phyloP scores from a whole-genome alignment of 2,329 filamentous ascomycete genomes.

The Penicillium sp. region DNA sequence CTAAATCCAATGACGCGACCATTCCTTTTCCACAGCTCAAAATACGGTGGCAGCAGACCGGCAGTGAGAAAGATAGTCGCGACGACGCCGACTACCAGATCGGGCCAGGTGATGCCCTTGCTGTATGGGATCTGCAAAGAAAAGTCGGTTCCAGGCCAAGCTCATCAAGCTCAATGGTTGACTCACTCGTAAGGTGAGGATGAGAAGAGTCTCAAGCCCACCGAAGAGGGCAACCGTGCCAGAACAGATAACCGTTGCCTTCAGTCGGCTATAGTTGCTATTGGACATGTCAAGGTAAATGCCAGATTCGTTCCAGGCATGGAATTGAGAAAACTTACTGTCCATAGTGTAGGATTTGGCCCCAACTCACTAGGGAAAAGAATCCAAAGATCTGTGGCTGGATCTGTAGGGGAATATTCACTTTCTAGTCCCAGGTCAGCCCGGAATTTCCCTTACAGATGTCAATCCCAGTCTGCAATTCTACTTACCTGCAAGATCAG shows the following conservation, averaged over 20 bases:
- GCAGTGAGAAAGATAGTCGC: slow-evolving; percentile 56
- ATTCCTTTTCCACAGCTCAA: slow-evolving; percentile 60
- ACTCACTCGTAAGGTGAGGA: slow-evolving; percentile 57
- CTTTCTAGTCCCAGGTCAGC: slow-evolving; percentile 50
- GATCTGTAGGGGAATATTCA: slow-evolving; percentile 55
- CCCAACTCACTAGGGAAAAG: slow-evolving; percentile 52
- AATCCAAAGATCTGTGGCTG: slow-evolving; percentile 55
- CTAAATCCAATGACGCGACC: slow-evolving; percentile 63
- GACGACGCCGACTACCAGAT: slow-evolving; percentile 56
- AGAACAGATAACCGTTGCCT: slow-evolving; percentile 44
- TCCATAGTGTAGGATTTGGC: slow-evolving; percentile 53
- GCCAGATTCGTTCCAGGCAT: slow-evolving; percentile 12
- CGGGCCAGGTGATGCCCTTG: slow-evolving; percentile 53
- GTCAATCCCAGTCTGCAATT: not conserved
- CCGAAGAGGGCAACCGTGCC: slow-evolving; percentile 48
- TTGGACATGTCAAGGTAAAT: not conserved
- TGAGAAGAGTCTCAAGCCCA: slow-evolving; percentile 55
- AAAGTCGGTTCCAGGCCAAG: too few species aligned
- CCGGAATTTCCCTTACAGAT: too few species aligned
- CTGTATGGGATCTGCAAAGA: slow-evolving; percentile 49
- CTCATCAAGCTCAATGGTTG: slow-evolving; percentile 11
- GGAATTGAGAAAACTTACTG: slow-evolving; percentile 37
- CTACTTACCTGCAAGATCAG: slow-evolving; percentile 48
- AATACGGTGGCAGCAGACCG: slow-evolving; percentile 60
- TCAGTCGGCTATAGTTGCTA: slow-evolving; percentile 45